These are phyloP conservation scores for Yarrowia yakushimensis DNA, from an alignment of 805 yeast genomes.

Conservation along the genomic window DNA sequence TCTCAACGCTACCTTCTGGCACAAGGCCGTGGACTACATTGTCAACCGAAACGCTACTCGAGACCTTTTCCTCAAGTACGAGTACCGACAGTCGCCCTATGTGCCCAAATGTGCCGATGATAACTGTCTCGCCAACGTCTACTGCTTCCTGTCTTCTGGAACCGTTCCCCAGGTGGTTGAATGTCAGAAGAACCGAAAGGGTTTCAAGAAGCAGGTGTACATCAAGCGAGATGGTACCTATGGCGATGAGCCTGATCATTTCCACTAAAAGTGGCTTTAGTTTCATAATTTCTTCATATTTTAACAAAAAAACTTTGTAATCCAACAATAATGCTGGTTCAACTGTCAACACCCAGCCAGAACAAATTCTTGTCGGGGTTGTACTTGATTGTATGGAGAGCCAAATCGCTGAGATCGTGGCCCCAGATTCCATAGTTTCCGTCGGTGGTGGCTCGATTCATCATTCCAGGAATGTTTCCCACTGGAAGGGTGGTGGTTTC, in stretches of 20 bases:
- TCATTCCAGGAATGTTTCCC: neutral
- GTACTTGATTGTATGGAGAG: neutral
- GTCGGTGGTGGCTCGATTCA: neutral
- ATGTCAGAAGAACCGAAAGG: constrained; percentile 27
- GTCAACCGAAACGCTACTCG: constrained; percentile 47
- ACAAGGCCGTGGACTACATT: constrained; percentile 32
- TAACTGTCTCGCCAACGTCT: constrained; percentile 39
- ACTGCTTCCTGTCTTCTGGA: constrained; percentile 40
- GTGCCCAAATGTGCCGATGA: constrained; percentile 46
- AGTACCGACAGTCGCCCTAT: constrained; percentile 53
- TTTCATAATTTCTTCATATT: too few relatives aligned
- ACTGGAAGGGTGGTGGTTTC: neutral
- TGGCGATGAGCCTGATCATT: constrained; percentile 13
- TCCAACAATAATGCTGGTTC: too few relatives aligned
- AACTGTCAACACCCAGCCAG: neutral
- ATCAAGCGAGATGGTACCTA: constrained; percentile 8
- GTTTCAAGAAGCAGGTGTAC: constrained; percentile 10
- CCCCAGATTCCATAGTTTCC: constrained; percentile 7
- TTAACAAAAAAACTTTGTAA: too few relatives aligned
- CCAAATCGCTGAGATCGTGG: neutral
- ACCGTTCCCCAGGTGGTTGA: constrained; percentile 32
- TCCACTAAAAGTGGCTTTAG: too few relatives aligned
- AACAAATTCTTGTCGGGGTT: neutral
- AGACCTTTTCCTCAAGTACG: constrained; percentile 45
- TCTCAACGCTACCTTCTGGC: constrained; percentile 67